phyloP scores from a whole-genome alignment of 192 early-diverging fungal genomes.

The Coemansia sp. region DNA sequence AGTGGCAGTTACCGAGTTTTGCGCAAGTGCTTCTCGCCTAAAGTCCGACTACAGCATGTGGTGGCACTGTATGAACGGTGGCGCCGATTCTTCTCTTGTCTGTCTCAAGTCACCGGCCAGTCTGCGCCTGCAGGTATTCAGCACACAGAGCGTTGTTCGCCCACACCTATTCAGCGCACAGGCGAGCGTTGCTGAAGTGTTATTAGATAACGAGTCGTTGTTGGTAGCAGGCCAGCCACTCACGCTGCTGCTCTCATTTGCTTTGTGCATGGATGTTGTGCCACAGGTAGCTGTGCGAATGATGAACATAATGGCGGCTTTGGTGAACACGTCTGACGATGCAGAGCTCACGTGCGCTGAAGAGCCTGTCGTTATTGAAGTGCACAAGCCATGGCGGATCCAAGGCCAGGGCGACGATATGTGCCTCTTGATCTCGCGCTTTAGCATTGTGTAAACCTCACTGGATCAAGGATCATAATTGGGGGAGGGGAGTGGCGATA shows the following conservation, averaged over 20 bases:
- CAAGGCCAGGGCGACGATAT: constrained; percentile 19
- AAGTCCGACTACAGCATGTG: constrained; percentile 45
- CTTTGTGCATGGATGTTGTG: constrained; percentile 28
- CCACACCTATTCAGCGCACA: constrained; percentile 38
- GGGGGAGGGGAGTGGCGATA: neutral
- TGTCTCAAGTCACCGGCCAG: constrained; percentile 21
- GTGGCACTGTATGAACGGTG: constrained; percentile 40
- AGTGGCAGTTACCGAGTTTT: constrained; percentile 24
- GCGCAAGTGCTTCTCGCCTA: constrained; percentile 10
- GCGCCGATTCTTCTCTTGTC: constrained; percentile 16
- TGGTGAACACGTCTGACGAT: neutral
- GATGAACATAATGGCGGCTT: neutral
- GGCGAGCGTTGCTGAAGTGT: constrained; percentile 17
- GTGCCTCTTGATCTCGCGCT: constrained; percentile 41
- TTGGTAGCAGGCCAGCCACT: constrained; percentile 26
- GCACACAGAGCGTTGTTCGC: constrained; percentile 15
- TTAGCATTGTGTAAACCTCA: constrained; percentile 14
- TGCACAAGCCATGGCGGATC: constrained; percentile 40
- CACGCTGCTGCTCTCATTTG: constrained; percentile 37
- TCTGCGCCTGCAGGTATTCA: constrained; percentile 19
- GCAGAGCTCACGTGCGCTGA: neutral
- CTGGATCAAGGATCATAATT: neutral
- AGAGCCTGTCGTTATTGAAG: constrained; percentile 12
- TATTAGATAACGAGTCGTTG: neutral
- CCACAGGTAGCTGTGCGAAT: constrained; percentile 31